These are phyloP conservation scores for Talaromyces pinophilus DNA, from an alignment of 2,329 filamentous ascomycete species.

Conservation along the genomic window DNA sequence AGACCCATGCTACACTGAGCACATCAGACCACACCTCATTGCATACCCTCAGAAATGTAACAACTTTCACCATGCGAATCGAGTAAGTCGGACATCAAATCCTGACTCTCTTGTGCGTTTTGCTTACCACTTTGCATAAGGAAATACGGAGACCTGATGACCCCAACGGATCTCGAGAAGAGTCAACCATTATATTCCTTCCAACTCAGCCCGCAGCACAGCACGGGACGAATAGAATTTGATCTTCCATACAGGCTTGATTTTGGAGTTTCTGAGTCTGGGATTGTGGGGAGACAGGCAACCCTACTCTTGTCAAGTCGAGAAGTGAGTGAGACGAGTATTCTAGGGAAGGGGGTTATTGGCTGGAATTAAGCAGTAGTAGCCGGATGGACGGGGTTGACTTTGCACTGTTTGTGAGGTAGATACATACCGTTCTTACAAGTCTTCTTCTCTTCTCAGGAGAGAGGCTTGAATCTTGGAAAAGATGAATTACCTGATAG, in stretches of 20 bases:
- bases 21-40: neutral
- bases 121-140: neutral
- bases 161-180: neutral
- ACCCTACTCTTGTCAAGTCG: constrained; percentile 10
- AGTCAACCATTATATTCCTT: constrained; percentile 6
- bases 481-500: too few relatives aligned
- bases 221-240: neutral
- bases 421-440: too few relatives aligned
- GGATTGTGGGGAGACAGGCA: constrained; percentile 16
- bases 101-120: neutral
- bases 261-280: constrained; percentile 10
- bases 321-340: neutral
- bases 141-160: constrained; percentile 9
- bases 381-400: too few relatives aligned
- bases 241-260: neutral
- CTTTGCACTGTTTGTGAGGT: too few relatives aligned
- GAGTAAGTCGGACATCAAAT: neutral
- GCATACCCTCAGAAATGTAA: neutral
- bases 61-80: constrained; percentile 15
- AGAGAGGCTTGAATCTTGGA: neutral
- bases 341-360: constrained; percentile 4
- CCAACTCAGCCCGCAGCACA: neutral
- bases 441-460: too few relatives aligned
- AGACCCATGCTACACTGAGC: constrained; percentile 10
- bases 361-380: neutral